These are phyloP conservation scores for Lactarius quietus DNA, from an alignment of 768 basidiomycete genomes.

Conservation along the genomic window DNA sequence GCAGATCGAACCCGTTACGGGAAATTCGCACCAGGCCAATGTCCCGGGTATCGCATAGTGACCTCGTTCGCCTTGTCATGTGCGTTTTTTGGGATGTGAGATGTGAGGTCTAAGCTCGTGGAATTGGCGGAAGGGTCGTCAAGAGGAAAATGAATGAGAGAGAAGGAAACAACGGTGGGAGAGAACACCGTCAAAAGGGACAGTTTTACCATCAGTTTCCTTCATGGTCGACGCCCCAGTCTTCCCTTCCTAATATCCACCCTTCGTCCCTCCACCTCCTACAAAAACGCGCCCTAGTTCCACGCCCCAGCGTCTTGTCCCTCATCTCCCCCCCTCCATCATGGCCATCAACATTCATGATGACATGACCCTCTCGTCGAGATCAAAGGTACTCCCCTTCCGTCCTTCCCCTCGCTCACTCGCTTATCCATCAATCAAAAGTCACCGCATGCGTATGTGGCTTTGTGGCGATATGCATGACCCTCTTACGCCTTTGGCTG, in stretches of 20 bases:
- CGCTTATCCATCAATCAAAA: constrained; percentile 1
- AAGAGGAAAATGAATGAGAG: background rate
- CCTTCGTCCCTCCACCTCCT: background rate
- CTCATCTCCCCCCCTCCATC: background rate
- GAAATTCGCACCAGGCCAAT: background rate
- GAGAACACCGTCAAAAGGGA: background rate
- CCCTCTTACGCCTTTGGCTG: constrained; percentile 26
- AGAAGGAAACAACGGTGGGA: too few relatives aligned
- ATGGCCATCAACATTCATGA: constrained; percentile 25
- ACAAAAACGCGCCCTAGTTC: background rate
- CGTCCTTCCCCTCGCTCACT: too few relatives aligned
- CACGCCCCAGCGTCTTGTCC: background rate
- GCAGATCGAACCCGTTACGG: too few relatives aligned
- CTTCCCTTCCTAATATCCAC: background rate
- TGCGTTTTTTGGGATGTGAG: background rate
- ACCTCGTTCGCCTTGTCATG: too few relatives aligned
- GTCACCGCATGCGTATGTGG: constrained; percentile 31
- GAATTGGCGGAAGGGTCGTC: background rate
- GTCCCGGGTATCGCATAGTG: background rate
- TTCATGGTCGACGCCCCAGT: too few relatives aligned
- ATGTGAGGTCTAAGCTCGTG: background rate
- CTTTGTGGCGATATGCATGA: constrained; percentile 29
- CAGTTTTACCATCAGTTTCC: too few relatives aligned
- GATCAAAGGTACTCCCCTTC: constrained; percentile 17
- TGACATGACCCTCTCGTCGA: constrained; percentile 23